Percentiles rank a stretch among this genome's conserved stretches.
phyloP scores from a whole-genome alignment of 2,329 filamentous ascomycete species.

The Ilyonectria mors-panacis region DNA sequence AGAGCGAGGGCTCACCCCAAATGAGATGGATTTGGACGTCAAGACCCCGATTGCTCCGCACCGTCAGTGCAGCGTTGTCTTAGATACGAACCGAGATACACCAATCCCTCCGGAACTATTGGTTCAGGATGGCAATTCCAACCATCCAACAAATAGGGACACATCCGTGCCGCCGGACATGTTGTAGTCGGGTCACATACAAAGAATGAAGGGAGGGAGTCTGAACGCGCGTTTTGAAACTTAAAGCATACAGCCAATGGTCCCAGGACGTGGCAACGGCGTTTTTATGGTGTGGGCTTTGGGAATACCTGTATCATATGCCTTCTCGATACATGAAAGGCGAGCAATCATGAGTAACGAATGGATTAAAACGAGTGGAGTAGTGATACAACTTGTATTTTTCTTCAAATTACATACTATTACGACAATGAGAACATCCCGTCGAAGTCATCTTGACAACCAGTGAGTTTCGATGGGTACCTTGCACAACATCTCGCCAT shows the following conservation, averaged over 20 bases:
- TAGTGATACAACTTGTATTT: not conserved
- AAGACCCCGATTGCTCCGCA: constrained; percentile 57
- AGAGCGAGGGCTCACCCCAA: constrained; percentile 48
- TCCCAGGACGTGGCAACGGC: constrained; percentile 24
- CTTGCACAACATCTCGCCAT: too few species aligned
- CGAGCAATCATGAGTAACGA: constrained; percentile 40
- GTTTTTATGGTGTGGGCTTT: constrained; percentile 12
- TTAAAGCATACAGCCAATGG: constrained; percentile 28
- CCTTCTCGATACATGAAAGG: constrained; percentile 32
- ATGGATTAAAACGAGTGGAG: constrained; percentile 4
- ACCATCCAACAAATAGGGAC: constrained; percentile 32
- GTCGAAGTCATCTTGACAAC: not conserved
- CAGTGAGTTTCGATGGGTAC: too few species aligned
- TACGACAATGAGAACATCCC: not conserved
- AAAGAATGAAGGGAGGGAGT: not conserved
- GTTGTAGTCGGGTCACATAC: constrained; percentile 17
- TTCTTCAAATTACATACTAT: not conserved
- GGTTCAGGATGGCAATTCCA: constrained; percentile 52
- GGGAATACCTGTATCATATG: constrained; percentile 1
- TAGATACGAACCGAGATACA: constrained; percentile 23
- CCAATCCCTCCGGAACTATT: constrained; percentile 33
- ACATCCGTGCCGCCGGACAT: constrained; percentile 40
- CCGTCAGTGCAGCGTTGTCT: not conserved
- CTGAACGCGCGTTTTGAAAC: not conserved
- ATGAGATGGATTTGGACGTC: constrained; percentile 54